Percentiles rank a stretch among this genome's conserved stretches.
phyloP scores from a whole-genome alignment of 768 basidiomycete genomes.

The Xerocomellus chrysenteron region DNA sequence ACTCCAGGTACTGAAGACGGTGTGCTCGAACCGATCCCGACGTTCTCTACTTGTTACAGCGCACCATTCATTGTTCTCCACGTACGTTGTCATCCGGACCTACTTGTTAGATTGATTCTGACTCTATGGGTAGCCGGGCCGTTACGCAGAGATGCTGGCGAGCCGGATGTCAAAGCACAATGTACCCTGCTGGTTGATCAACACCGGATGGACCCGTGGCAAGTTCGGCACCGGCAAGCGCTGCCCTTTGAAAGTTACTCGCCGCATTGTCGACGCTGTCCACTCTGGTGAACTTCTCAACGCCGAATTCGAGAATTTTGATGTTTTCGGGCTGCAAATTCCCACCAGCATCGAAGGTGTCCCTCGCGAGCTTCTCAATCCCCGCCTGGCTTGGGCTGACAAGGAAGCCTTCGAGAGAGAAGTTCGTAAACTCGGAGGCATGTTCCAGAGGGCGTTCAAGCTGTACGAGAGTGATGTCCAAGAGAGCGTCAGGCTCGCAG shows the following conservation, averaged over 20 bases:
- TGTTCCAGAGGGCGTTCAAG: conserved; percentile 94
- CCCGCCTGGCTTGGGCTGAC: conserved; percentile 81
- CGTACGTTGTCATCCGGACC: conserved; percentile 39
- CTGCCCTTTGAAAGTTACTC: conserved; percentile 95
- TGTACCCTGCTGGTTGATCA: conserved; percentile 97
- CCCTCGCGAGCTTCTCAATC: conserved; percentile 89
- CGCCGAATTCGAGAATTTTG: conserved; percentile 84
- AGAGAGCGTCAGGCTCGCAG: conserved; percentile 77
- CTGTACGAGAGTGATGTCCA: conserved; percentile 87
- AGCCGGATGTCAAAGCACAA: conserved; percentile 87
- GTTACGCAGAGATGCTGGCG: conserved; percentile 97
- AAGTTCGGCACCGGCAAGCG: conserved; percentile 92
- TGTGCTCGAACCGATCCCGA: conserved; percentile 96
- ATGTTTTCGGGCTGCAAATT: conserved; percentile 79
- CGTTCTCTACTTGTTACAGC: conserved; percentile 98
- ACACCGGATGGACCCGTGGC: conserved; percentile 97
- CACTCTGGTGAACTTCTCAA: conserved; percentile 89
- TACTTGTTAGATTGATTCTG: conserved; percentile 2
- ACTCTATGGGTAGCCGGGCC: conserved; percentile 59
- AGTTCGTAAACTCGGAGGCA: conserved; percentile 81
- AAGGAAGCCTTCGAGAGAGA: conserved; percentile 89
- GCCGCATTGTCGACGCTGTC: conserved; percentile 94
- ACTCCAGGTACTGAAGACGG: conserved; percentile 99
- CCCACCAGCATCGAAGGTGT: conserved; percentile 84
- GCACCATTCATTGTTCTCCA: conserved; percentile 99